Evolutionary conservation across 2,329 filamentous ascomycete genomes (phyloP), one percentile per base, ranked within the genome.

Genomic region (Penicillium janthinellum): DNA sequence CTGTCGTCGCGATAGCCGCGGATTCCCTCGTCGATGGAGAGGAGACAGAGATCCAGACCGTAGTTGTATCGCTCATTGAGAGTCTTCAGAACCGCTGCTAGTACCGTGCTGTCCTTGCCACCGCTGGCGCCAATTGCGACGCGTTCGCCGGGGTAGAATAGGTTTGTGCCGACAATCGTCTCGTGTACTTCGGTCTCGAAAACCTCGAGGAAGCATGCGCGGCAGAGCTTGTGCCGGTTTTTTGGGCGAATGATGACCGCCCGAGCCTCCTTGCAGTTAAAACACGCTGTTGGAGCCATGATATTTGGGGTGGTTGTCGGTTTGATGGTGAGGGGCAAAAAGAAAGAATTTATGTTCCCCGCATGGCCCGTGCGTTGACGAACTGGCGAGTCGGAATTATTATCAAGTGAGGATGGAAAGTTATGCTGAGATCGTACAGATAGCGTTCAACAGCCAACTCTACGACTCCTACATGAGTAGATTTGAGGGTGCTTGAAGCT

Each of bases 21-120:
- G 79, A 99, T 99, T 6, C 95, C 95, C 77, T 99, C 96, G 67
- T 99, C 95, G 69, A 99, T 94, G 62, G 91, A 96, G 44, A 99
- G 83, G 0, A 99, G 82, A 0, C 96, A 85, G 2, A 99, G 83
- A 45, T 98, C 87, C 5, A 99, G 81, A 0, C 90, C 91, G 74
- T 98, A 98, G 65, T 88, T 82, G 73, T 97, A 87, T 48, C 93
- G 87, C 74, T 96, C 91, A 69, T 99, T 98, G 3, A 99, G 82
- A 0, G 92, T 96, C 76, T 97, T 97, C 54, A 99, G 83, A 0
- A 99, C 93, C 0, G 92, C 96, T 4, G 95, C 95, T 11, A 99
- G 83, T 0, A 99, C 95, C 0, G 95, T 99, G 54, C 92, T 97
- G 76, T 99, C 95, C 78, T 99, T 99, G 68, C 95, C 95, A 57